Evolutionary conservation across 1,284 basidiomycete genomes (phyloP), one percentile per base, ranked within the genome.

Genomic region (Cutaneotrichosporon mucoides): DNA sequence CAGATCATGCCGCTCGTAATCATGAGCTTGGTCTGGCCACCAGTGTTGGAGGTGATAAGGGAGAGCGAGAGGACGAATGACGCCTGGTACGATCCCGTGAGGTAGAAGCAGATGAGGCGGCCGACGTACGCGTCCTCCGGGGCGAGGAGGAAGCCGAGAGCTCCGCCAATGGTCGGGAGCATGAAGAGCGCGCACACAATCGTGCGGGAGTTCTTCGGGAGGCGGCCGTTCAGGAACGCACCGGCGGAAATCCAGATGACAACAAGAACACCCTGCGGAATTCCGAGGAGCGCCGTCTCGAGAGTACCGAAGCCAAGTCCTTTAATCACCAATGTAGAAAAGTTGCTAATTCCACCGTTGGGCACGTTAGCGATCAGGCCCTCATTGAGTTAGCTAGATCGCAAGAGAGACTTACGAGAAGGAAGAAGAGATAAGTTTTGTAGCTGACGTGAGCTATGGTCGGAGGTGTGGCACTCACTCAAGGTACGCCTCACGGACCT

Each of bases 91-190:
- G 79, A 78, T 10, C 79, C 78, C 6, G 79, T 80, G 12, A 81
- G 65, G 68, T 71, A 79, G 70, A 75, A 92, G 85, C 63, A 92
- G 63, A 77, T 76, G 8, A 78, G 62, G n/a, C 76, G 64, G 1
- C 75, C 76, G 43, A 77, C 70, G 59, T 78, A 73, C 12, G 77
- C 77, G 34, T 76, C 53, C 1, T 53, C 49, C 4, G 78, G 78
- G 1, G 78, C 77, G 9, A 78, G 70, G n/a, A 78, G 63, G 67
- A 79, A 78, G 0, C 77, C 77, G 2, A 81, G 69, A 3, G 75
- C 70, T 0, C 78, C 78, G 0, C 65, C 71, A 44, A 78, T 77
- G 5, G 76, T 77, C 0, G 76, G 77, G 1, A 78, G 55, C 77
- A 78, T 79, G 66, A 75, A 76, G 3, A 77, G 33, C 12, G 65